Evolutionary conservation across 768 basidiomycete genomes (phyloP).

Genomic region (Floccularia luteovirens): DNA sequence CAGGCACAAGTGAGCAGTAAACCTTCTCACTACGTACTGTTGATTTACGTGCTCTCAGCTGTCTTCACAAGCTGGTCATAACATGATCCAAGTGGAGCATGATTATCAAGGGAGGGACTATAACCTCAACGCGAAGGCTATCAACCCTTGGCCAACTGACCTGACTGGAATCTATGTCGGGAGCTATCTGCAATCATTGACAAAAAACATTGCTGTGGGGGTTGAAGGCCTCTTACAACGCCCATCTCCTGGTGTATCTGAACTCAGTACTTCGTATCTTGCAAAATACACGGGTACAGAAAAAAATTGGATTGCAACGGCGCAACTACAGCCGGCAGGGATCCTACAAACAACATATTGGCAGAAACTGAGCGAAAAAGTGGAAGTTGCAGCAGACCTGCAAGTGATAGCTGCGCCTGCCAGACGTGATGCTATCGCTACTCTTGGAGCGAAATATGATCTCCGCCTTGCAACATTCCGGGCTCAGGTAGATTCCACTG

Average conservation of each 20-base stretch:
- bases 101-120: constrained; percentile 89
- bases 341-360: constrained; percentile 90
- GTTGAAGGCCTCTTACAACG: constrained; percentile 81
- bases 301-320: constrained; percentile 90
- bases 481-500: constrained; percentile 90
- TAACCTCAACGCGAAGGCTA: constrained; percentile 75
- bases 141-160: constrained; percentile 88
- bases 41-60: constrained; percentile 38
- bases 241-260: constrained; percentile 61
- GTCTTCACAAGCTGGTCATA: constrained; percentile 70
- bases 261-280: constrained; percentile 69
- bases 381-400: constrained; percentile 95
- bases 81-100: constrained; percentile 91
- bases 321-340: constrained; percentile 77
- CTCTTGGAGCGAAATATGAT: constrained; percentile 94
- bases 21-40: not conserved
- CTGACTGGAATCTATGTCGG: constrained; percentile 87
- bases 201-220: constrained; percentile 85
- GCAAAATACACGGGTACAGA: constrained; percentile 69
- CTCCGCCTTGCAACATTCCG: constrained; percentile 90
- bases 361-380: constrained; percentile 92
- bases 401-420: constrained; percentile 72
- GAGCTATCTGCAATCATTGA: constrained; percentile 88
- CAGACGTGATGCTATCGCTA: constrained; percentile 87
- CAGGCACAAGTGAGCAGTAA: constrained; percentile 69